Base-by-base conservation (phyloP, 495 filamentous ascomycete genomes). In the Penicillium tannophilum region DNA sequence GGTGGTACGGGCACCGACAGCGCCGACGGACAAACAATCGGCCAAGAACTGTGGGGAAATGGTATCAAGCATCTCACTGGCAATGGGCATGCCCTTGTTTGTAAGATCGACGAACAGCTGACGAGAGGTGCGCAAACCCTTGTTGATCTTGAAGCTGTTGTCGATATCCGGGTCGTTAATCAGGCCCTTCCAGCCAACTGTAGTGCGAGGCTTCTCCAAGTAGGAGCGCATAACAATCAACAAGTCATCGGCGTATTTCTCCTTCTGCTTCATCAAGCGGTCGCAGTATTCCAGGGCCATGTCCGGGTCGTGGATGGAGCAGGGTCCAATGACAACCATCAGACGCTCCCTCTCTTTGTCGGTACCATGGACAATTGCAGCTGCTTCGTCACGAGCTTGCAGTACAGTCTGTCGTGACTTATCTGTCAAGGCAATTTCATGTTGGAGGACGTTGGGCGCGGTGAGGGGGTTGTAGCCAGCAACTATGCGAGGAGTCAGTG, bases 151-250 rank as follows among this genome's bases (percentile, higher is more conserved):
- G 85, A 97, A 98, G 74, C 89, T 93, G 69, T 97, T 92, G 74
- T 99, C 93, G 72, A 99, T 96, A 63, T 98, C 93, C 8, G 95
- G 95, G 76, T 99, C 95, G 73, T 99, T 99, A 79, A 99, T 96
- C 61, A 99, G 81, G 14, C 95, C 95, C 78, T 99, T 99, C 95
- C 95, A 99, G 53, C 95, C 95, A 16, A 99, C 93, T 0, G 95
- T 99, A 14, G 95, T 99, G 62, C 95, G 88, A 23, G 95, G 95
- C 80, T 99, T 99, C 81, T 99, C 95, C 30, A 99, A 86, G 82
- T 99, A 99, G 51, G 91, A 89, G 49, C 95, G 90, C 95, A 99
- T 99, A 41, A 98, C 88, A 62, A 99, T 96, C 52, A 96, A 77
- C 14, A 99, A 82, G 66, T 97, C 91, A 65, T 91, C 84, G 62